These are phyloP conservation scores for Trichoderma gamsii DNA, from an alignment of 495 filamentous ascomycete species.

Conservation along the genomic window DNA sequence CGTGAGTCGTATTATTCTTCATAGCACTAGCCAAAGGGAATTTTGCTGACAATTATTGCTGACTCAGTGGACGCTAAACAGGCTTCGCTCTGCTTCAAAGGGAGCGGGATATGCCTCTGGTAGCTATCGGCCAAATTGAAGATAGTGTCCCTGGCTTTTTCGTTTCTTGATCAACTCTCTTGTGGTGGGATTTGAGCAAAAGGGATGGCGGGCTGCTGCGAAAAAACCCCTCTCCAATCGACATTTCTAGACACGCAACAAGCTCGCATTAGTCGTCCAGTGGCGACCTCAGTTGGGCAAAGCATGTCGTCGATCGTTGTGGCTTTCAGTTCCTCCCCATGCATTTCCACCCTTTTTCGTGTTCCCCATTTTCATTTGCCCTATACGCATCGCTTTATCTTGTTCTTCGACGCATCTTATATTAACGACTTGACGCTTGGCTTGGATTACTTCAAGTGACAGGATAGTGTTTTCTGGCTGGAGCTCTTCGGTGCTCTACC, in stretches of 20 bases:
- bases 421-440: conserved; percentile 22
- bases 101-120: conserved; percentile 61
- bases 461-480: conserved; percentile 20
- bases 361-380: conserved; percentile 19
- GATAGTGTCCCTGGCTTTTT: conserved; percentile 17
- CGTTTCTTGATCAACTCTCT: conserved; percentile 14
- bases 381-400: conserved; percentile 28
- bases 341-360: background rate
- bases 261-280: background rate
- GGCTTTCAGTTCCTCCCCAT: conserved; percentile 1
- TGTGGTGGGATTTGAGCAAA: conserved; percentile 14
- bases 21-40: conserved; percentile 73
- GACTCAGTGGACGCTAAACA: conserved; percentile 86
- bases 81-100: conserved; percentile 91
- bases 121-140: conserved; percentile 69
- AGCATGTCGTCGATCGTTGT: background rate
- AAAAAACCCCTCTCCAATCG: conserved; percentile 12
- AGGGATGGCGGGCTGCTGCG: conserved; percentile 19
- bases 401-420: conserved; percentile 31
- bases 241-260: conserved; percentile 1
- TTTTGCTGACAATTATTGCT: conserved; percentile 66
- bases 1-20: conserved; percentile 65
- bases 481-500: conserved; percentile 11
- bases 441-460: conserved; percentile 21
- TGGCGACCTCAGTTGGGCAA: background rate